Evolutionary conservation across 1,284 basidiomycete species (phyloP).

Genomic region (Peniophora sp.): DNA sequence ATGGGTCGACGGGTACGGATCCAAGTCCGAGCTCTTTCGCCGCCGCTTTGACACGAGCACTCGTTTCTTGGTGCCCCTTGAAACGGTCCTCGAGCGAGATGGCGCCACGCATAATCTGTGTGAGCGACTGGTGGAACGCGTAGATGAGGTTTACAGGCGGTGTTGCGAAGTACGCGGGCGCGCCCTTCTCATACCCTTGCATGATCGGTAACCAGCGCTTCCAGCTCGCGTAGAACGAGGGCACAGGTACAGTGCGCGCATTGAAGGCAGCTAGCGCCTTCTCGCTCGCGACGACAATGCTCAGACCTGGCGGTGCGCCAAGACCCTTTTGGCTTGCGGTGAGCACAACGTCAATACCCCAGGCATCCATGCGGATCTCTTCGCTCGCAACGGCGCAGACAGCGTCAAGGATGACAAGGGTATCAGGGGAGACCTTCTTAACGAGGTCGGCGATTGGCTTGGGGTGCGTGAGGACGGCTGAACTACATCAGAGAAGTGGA

Average conservation of each 20-base stretch:
- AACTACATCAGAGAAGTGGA: not conserved
- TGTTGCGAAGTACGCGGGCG: conserved; percentile 87
- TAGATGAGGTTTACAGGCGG: conserved; percentile 93
- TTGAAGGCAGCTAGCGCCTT: conserved; percentile 60
- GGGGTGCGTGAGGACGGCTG: conserved; percentile 81
- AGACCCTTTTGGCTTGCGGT: conserved; percentile 95
- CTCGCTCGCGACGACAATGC: conserved; percentile 77
- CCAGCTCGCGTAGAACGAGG: conserved; percentile 88
- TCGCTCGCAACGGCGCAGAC: conserved; percentile 97
- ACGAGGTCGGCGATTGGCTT: conserved; percentile 75
- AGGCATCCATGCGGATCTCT: conserved; percentile 91
- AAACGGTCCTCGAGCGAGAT: conserved; percentile 78
- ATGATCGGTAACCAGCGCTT: conserved; percentile 93
- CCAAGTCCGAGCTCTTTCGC: conserved; percentile 68
- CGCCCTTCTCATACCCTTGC: conserved; percentile 77
- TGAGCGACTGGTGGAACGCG: conserved; percentile 79
- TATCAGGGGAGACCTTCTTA: conserved; percentile 75
- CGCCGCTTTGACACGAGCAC: conserved; percentile 67
- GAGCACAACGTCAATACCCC: conserved; percentile 88
- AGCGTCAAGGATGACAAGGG: conserved; percentile 84
- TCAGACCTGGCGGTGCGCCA: conserved; percentile 90
- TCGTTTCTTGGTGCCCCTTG: conserved; percentile 67
- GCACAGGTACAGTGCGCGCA: conserved; percentile 60
- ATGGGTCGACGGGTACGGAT: conserved; percentile 56
- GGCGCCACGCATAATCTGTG: conserved; percentile 54